A percentile compares a stretch with the other conserved stretches of the same genome.
Conservation (phyloP, 2,329 filamentous ascomycete genomes). For the Rhinocladiella mackenziei region DNA sequence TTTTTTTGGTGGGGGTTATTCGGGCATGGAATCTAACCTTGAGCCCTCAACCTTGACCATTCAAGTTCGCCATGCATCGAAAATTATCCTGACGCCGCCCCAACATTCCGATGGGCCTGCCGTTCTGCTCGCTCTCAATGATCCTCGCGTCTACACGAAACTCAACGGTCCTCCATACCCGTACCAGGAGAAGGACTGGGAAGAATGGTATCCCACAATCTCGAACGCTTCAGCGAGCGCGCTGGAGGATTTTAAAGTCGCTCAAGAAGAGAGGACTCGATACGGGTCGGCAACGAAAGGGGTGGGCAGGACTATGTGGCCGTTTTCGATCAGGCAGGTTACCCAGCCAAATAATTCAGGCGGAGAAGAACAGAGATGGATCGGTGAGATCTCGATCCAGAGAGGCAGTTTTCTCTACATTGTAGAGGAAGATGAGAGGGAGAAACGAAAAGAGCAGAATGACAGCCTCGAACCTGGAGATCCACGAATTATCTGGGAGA, state of each 20-base stretch:
- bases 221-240: constrained; percentile 26
- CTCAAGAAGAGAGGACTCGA: not conserved
- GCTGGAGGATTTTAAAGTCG: constrained; percentile 1
- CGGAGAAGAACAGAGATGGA: constrained; percentile 7
- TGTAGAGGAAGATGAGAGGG: constrained; percentile 18
- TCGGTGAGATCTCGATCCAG: constrained; percentile 29
- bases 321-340: constrained; percentile 13
- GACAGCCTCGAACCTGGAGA: constrained; percentile 26
- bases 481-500: constrained; percentile 29
- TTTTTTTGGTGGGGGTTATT: too few species aligned
- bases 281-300: constrained; percentile 1
- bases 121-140: constrained; percentile 29
- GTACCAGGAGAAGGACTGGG: constrained; percentile 26
- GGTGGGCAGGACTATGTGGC: constrained; percentile 7
- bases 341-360: constrained; percentile 10
- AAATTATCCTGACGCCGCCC: constrained; percentile 8
- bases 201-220: constrained; percentile 4
- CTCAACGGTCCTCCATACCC: constrained; percentile 32
- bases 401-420: constrained; percentile 32
- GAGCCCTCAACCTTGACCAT: constrained; percentile 1
- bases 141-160: constrained; percentile 27
- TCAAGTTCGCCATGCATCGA: constrained; percentile 3
- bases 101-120: constrained; percentile 3
- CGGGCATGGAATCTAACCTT: too few species aligned
- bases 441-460: constrained; percentile 24